Conservation (phyloP, 371 early-diverging fungal species). For the Actinomortierella ambigua region DNA sequence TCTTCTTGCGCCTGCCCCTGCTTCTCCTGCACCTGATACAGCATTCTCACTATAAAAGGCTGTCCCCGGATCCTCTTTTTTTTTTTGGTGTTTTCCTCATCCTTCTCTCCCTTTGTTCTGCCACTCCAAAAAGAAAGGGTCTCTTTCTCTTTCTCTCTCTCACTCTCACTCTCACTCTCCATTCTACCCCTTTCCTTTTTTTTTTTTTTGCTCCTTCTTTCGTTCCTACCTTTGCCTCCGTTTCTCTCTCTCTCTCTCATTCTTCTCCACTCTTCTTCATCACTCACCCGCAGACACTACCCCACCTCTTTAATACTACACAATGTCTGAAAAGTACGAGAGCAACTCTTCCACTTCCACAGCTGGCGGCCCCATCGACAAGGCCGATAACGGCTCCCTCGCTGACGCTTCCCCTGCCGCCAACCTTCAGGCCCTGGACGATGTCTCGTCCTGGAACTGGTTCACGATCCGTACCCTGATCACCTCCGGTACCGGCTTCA, state of each 20-base stretch:
- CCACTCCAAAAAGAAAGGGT: no score
- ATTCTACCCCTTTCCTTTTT: constrained; percentile 9
- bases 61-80: no score
- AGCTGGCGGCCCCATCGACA: constrained; percentile 44
- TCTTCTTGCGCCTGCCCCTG: no score
- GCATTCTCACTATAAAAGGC: no score
- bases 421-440: constrained; percentile 24
- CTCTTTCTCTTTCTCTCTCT: no score
- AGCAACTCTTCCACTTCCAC: constrained; percentile 27
- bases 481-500: constrained; percentile 47
- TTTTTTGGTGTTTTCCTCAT: no score
- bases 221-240: background rate
- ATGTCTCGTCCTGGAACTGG: constrained; percentile 40
- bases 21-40: no score
- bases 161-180: background rate
- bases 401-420: constrained; percentile 14
- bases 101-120: no score
- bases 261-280: constrained; percentile 9
- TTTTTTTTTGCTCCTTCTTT: background rate
- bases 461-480: constrained; percentile 17
- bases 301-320: background rate
- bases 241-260: background rate
- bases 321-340: constrained; percentile 12
- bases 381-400: constrained; percentile 48
- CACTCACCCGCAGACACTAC: background rate